Base-by-base conservation (phyloP, 306 rosid genomes). In the Prunus salicina region DNA sequence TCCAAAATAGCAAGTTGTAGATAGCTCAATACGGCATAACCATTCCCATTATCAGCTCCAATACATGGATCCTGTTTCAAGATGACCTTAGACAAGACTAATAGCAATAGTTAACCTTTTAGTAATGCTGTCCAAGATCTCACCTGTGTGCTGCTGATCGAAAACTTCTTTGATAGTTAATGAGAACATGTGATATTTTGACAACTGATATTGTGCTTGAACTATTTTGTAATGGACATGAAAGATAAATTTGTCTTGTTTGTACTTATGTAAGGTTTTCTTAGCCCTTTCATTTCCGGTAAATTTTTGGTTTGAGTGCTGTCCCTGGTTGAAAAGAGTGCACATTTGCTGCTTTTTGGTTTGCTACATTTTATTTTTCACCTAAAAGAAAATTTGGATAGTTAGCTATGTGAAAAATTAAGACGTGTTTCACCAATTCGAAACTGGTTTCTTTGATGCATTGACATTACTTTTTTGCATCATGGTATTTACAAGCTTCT, bases 401-500 rank as follows among this genome's bases (percentile, higher is more conserved):
- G 16, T 49, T 49, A 49, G 16, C 53, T 49, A 49, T 52, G 57
- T 52, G 57, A 52, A 56, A 56, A 56, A 56, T 56, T 56, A 60
- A 60, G 32, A 12, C 76, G 84, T 87, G 86, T 86, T 69, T 80
- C 82, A 43, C 65, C 73, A 52, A 79, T 78, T 80, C 20, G 82
- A 68, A 78, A 69, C 69, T 30, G 84, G 60, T 60, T 64, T 56
- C 62, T 73, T 84, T 64, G 75, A 74, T 74, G 82, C 34, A 38
- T 69, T 74, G 14, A 76, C 81, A 71, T 71, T 85, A 70, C 72
- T 81, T 83, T 63, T 86, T 28, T 78, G 87, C 84, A 76, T 86
- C 79, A 72, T 49, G 25, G 73, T 52, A 78, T 81, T 84, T 28
- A 86, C 90, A 63, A 82, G 90, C 77, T 86, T 89, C 84, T 89